phyloP scores from a whole-genome alignment of 1,284 basidiomycete genomes.

The Fereydounia khargensis region DNA sequence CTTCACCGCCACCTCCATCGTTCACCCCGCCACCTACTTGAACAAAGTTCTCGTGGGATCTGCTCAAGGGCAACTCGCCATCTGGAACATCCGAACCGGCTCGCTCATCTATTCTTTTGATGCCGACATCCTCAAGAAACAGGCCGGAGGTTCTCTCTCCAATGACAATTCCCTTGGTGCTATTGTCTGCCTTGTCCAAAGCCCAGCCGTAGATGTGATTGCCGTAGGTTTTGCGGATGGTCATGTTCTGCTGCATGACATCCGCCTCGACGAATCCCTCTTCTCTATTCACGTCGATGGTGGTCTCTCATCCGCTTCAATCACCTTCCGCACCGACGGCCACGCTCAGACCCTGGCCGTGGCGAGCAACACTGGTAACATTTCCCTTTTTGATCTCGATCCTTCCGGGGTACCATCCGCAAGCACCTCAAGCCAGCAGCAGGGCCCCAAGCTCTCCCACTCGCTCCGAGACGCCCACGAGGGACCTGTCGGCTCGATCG shows the following conservation, averaged over 20 bases:
- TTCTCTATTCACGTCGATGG: constrained; percentile 76
- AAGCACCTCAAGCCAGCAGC: constrained; percentile 7
- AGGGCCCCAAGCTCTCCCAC: constrained; percentile 40
- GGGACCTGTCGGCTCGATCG: constrained; percentile 39
- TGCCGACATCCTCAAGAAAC: constrained; percentile 14
- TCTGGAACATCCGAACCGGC: constrained; percentile 82
- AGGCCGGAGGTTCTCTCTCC: constrained; percentile 9
- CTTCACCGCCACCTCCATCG: constrained; percentile 77
- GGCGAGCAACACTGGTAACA: constrained; percentile 45
- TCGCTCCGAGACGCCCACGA: constrained; percentile 53
- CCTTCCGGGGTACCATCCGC: constrained; percentile 4
- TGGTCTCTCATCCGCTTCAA: constrained; percentile 62
- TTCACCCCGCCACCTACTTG: constrained; percentile 94
- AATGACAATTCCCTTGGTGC: constrained; percentile 57
- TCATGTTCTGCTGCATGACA: constrained; percentile 81
- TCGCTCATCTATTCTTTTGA: constrained; percentile 61
- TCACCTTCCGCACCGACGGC: constrained; percentile 84
- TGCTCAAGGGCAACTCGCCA: constrained; percentile 74
- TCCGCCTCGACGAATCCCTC: constrained; percentile 73
- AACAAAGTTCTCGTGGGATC: constrained; percentile 91
- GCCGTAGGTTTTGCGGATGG: constrained; percentile 87
- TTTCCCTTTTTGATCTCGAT: constrained; percentile 53
- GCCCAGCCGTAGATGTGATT: constrained; percentile 92
- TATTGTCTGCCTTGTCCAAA: constrained; percentile 68
- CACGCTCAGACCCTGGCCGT: constrained; percentile 51